These are phyloP conservation scores for Sclerospora graminicola DNA, from an alignment of 352 stramenopile species.

Conservation along the genomic window DNA sequence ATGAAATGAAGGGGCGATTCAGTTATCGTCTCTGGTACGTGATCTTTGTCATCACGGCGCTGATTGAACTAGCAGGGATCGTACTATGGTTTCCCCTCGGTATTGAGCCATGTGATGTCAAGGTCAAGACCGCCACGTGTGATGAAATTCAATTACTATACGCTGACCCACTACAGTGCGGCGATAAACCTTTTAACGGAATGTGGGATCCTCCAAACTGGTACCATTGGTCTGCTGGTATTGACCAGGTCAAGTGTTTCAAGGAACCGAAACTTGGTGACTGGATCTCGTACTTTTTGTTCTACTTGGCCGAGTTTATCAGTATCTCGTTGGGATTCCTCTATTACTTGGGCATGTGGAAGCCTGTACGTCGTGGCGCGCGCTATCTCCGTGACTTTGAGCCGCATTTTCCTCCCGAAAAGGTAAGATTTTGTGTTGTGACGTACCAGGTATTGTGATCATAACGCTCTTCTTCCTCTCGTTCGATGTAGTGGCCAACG, in stretches of 20 bases:
- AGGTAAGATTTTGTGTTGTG: slow-evolving; percentile 13
- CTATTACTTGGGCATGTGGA: slow-evolving; percentile 78
- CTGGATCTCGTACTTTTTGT: slow-evolving; percentile 66
- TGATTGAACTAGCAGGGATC: slow-evolving; percentile 46
- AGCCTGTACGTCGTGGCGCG: slow-evolving; percentile 56
- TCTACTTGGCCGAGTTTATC: slow-evolving; percentile 65
- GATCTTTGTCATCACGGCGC: slow-evolving; percentile 53
- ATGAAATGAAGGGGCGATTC: slow-evolving; percentile 63
- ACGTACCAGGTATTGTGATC: too few species aligned
- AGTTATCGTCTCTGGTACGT: slow-evolving; percentile 69
- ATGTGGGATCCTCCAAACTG: slow-evolving; percentile 55
- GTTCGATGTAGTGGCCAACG: slow-evolving; percentile 38
- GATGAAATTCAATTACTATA: slow-evolving; percentile 43
- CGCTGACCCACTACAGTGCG: slow-evolving; percentile 35
- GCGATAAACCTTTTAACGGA: slow-evolving; percentile 56
- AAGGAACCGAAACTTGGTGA: slow-evolving; percentile 42
- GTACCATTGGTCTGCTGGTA: slow-evolving; percentile 53
- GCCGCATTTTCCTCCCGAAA: slow-evolving; percentile 47
- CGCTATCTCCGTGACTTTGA: slow-evolving; percentile 63
- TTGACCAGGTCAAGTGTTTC: slow-evolving; percentile 52
- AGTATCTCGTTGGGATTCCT: slow-evolving; percentile 55
- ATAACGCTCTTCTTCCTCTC: neutral
- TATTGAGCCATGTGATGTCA: slow-evolving; percentile 58
- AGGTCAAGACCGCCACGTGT: slow-evolving; percentile 40
- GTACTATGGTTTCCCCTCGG: slow-evolving; percentile 25